These are phyloP conservation scores for Neopestalotiopsis rosae DNA, from an alignment of 2,329 filamentous ascomycete genomes.

Conservation along the genomic window DNA sequence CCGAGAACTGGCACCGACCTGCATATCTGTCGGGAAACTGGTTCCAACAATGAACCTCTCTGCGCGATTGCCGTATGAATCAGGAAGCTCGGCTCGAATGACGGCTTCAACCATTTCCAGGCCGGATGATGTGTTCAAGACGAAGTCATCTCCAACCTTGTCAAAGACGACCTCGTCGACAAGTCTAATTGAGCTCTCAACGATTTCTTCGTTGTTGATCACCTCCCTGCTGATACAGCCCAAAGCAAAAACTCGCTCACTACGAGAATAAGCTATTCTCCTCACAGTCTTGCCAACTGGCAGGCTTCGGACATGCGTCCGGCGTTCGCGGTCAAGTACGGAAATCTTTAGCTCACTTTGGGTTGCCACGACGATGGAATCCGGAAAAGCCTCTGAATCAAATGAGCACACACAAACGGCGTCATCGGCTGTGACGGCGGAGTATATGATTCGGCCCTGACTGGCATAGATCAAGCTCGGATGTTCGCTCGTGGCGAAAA, in stretches of 20 bases:
- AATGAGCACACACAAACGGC: constrained; percentile 84
- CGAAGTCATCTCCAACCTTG: constrained; percentile 71
- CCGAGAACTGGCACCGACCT: constrained; percentile 43
- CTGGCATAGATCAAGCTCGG: constrained; percentile 91
- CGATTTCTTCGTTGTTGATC: constrained; percentile 71
- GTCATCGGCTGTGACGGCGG: constrained; percentile 88
- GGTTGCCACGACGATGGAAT: constrained; percentile 82
- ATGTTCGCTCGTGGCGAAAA: constrained; percentile 94
- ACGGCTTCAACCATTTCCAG: constrained; percentile 85
- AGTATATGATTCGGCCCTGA: constrained; percentile 88
- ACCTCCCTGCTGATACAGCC: constrained; percentile 81
- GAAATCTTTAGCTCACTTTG: constrained; percentile 78
- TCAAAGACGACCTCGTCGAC: constrained; percentile 91
- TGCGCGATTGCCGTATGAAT: constrained; percentile 56
- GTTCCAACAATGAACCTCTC: constrained; percentile 95
- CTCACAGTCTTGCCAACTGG: constrained; percentile 83
- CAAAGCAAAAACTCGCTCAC: constrained; percentile 81
- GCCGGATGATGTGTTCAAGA: constrained; percentile 54
- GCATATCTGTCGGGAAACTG: constrained; percentile 71
- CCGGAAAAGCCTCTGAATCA: constrained; percentile 79
- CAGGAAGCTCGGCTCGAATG: constrained; percentile 75
- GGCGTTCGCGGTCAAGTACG: constrained; percentile 80
- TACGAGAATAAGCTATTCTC: constrained; percentile 82
- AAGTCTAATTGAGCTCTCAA: constrained; percentile 82
- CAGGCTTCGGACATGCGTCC: constrained; percentile 86